Conservation (phyloP, 371 early-diverging fungal genomes). For the Capillidium rhysosporum region DNA sequence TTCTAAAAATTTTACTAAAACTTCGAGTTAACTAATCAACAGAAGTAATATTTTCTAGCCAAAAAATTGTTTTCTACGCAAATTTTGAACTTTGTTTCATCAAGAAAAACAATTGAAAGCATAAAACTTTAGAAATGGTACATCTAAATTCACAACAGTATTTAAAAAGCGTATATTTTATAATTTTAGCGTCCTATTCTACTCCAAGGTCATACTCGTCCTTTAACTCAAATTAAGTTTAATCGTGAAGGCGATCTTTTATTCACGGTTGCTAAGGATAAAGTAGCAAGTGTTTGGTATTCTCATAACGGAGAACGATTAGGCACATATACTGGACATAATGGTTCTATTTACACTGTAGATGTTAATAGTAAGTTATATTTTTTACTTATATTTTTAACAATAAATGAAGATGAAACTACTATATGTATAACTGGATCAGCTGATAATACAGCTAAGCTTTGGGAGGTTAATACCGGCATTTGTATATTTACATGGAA, state of each 20-base stretch:
- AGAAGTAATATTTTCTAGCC: neutral
- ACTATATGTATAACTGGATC: constrained; percentile 53
- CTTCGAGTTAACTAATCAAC: too few species aligned
- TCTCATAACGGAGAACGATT: constrained; percentile 94
- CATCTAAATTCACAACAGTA: neutral
- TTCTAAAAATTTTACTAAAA: neutral
- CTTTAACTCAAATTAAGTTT: constrained; percentile 96
- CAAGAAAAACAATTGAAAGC: neutral
- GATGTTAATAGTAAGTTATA: constrained; percentile 57
- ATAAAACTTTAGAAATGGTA: neutral
- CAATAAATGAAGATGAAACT: neutral
- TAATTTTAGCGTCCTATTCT: constrained; percentile 68
- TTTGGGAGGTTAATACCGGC: constrained; percentile 95
- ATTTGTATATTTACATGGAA: constrained; percentile 73
- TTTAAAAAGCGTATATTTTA: neutral
- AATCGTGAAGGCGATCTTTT: constrained; percentile 98
- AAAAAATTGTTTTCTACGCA: neutral
- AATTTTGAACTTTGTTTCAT: neutral
- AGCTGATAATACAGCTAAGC: constrained; percentile 81
- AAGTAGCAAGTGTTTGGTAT: constrained; percentile 83
- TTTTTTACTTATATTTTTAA: neutral
- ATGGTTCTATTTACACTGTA: constrained; percentile 89
- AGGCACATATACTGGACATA: constrained; percentile 89
- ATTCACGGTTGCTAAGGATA: constrained; percentile 93
- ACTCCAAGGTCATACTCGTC: constrained; percentile 91